These are phyloP conservation scores for Amanita polypyramis DNA, from an alignment of 768 basidiomycete species.

Conservation along the genomic window DNA sequence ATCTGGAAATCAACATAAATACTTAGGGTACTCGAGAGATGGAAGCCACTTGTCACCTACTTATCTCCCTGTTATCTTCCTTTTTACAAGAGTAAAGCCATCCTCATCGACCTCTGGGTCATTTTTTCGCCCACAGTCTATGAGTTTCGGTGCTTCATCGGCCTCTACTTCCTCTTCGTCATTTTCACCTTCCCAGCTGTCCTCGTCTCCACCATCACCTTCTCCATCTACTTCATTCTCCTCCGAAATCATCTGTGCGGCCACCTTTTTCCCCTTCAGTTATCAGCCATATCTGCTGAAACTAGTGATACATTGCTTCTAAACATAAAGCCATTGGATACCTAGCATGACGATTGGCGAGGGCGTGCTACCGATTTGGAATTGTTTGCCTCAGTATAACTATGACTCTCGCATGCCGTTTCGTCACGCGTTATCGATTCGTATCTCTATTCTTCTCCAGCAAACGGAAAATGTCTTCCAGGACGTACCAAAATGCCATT, in stretches of 20 bases:
- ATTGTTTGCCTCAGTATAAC: too few species aligned
- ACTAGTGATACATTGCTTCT: too few species aligned
- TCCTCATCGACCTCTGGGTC: constrained; percentile 85
- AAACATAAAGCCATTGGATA: too few species aligned
- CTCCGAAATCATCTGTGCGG: constrained; percentile 29
- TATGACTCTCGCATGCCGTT: constrained; percentile 8
- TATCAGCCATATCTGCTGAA: too few species aligned
- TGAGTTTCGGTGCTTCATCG: constrained; percentile 45
- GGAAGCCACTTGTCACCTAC: too few species aligned
- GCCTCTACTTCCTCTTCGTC: constrained; percentile 31
- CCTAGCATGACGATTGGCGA: too few species aligned
- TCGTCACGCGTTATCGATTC: constrained; percentile 18
- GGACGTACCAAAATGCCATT: constrained; percentile 67
- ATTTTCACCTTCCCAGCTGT: constrained; percentile 35
- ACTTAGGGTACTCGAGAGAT: too few species aligned
- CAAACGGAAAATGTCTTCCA: constrained; percentile 42
- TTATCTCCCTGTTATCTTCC: constrained; percentile 1
- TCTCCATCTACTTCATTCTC: constrained; percentile 27
- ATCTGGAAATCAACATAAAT: too few species aligned
- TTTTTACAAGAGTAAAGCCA: constrained; percentile 75
- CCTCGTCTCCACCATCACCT: constrained; percentile 31
- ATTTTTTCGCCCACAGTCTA: constrained; percentile 31
- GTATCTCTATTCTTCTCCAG: constrained; percentile 6
- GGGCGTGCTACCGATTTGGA: too few species aligned
- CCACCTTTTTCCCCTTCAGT: too few species aligned